Evolutionary conservation across 495 filamentous ascomycete genomes (phyloP).

Genomic region (Aspergillus biplanus): DNA sequence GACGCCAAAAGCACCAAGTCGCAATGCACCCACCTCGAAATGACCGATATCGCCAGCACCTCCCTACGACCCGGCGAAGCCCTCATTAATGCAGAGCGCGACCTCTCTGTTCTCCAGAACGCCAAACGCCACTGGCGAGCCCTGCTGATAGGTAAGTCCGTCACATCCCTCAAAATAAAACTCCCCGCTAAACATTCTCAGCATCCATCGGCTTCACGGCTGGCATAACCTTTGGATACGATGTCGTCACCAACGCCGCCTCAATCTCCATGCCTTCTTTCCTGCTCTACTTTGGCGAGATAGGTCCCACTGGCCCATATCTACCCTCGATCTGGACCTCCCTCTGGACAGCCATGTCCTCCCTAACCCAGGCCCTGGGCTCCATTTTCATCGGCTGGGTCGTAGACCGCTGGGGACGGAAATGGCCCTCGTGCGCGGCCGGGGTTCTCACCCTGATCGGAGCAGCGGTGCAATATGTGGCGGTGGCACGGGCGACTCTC

Average conservation of each 20-base stretch:
- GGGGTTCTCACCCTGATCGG: slow-evolving; percentile 2
- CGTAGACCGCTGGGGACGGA: slow-evolving; percentile 4
- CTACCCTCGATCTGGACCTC: slow-evolving; percentile 16
- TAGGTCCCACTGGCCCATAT: neutral
- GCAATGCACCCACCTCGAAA: no score
- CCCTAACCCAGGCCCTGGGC: slow-evolving; percentile 6
- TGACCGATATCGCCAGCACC: no score
- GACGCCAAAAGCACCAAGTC: no score
- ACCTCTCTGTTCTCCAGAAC: no score
- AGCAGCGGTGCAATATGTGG: neutral
- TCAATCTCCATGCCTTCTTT: slow-evolving; percentile 15
- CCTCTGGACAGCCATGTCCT: slow-evolving; percentile 16
- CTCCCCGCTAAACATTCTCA: no score
- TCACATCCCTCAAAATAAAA: no score
- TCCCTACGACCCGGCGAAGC: no score
- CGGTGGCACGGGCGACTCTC: slow-evolving; percentile 1
- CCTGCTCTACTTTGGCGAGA: slow-evolving; percentile 10
- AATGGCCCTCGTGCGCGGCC: neutral
- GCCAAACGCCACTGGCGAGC: no score
- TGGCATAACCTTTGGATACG: slow-evolving; percentile 5
- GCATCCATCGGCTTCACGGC: no score
- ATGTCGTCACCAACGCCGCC: slow-evolving; percentile 7
- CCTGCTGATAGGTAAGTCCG: no score
- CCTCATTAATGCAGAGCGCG: no score
- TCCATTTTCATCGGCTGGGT: slow-evolving; percentile 4